phyloP scores from a whole-genome alignment of 2,329 filamentous ascomycete species.

The Colletotrichum sp. region DNA sequence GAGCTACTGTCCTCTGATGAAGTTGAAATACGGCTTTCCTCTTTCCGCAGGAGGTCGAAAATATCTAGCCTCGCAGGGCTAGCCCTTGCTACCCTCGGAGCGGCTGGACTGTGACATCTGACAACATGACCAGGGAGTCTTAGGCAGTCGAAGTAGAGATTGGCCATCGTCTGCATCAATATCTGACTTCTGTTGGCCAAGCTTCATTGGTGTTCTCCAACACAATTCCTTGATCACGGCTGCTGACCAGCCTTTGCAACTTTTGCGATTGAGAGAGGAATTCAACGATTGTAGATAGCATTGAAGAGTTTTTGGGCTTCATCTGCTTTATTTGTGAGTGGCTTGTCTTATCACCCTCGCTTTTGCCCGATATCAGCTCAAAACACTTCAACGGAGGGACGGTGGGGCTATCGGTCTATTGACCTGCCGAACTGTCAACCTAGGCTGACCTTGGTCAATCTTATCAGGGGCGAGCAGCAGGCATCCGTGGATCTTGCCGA shows the following conservation, averaged over 20 bases:
- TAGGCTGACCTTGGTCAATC: not conserved
- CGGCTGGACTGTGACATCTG: not conserved
- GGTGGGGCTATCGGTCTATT: not conserved
- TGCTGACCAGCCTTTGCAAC: accelerated
- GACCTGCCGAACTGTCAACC: not conserved
- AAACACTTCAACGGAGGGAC: accelerated
- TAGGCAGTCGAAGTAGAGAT: not conserved
- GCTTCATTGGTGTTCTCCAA: not conserved
- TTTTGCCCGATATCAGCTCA: accelerated
- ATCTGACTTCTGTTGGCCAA: accelerated
- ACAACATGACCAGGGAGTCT: not conserved
- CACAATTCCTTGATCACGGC: accelerated
- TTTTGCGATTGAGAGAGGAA: accelerated
- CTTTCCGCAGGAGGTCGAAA: not conserved
- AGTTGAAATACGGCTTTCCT: not conserved
- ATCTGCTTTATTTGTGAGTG: accelerated
- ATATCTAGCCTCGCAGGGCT: not conserved
- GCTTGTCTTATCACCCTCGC: not conserved
- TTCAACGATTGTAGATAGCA: not conserved
- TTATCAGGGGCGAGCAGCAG: not conserved
- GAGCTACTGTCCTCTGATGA: not conserved
- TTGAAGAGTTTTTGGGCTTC: accelerated
- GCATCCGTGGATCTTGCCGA: not conserved
- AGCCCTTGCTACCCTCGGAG: not conserved
- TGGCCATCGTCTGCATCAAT: accelerated